Percentiles rank a stretch among this genome's conserved stretches.
These are phyloP conservation scores for Bretziella fagacearum DNA, from an alignment of 2,329 filamentous ascomycete species.

Conservation along the genomic window DNA sequence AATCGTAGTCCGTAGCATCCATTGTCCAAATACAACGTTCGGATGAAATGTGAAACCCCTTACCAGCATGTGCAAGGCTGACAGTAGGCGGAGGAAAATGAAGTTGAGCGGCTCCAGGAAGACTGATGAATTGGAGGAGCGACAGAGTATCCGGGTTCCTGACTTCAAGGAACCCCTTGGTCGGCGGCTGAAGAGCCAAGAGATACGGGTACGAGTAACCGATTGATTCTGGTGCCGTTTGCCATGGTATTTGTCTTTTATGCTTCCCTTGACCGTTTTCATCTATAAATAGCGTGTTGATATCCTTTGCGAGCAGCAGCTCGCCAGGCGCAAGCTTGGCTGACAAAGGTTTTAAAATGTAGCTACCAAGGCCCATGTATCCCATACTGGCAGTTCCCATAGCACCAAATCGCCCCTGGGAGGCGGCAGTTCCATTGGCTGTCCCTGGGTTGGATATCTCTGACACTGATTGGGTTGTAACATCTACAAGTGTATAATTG, in stretches of 20 bases:
- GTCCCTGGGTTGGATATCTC: constrained; percentile 67
- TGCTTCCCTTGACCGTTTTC: constrained; percentile 65
- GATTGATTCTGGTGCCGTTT: constrained; percentile 68
- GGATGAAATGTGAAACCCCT: constrained; percentile 85
- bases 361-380: constrained; percentile 86
- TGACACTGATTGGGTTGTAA: constrained; percentile 52
- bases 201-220: constrained; percentile 97
- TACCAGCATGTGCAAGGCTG: constrained; percentile 87
- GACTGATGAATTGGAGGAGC: constrained; percentile 67
- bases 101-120: constrained; percentile 67
- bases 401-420: constrained; percentile 62
- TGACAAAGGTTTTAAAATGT: constrained; percentile 78
- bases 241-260: constrained; percentile 84
- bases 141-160: constrained; percentile 83
- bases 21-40: constrained; percentile 92
- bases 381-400: constrained; percentile 80
- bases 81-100: constrained; percentile 87
- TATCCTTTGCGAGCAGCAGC: constrained; percentile 89
- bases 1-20: constrained; percentile 80
- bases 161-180: constrained; percentile 75
- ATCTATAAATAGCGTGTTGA: constrained; percentile 86
- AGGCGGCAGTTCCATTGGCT: constrained; percentile 44
- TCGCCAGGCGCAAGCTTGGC: constrained; percentile 68
- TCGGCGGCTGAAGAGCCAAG: constrained; percentile 63
- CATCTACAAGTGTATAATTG: constrained; percentile 78